Evolutionary conservation across 495 filamentous ascomycete species (phyloP).

Genomic region (Aspergillus conjunctus): DNA sequence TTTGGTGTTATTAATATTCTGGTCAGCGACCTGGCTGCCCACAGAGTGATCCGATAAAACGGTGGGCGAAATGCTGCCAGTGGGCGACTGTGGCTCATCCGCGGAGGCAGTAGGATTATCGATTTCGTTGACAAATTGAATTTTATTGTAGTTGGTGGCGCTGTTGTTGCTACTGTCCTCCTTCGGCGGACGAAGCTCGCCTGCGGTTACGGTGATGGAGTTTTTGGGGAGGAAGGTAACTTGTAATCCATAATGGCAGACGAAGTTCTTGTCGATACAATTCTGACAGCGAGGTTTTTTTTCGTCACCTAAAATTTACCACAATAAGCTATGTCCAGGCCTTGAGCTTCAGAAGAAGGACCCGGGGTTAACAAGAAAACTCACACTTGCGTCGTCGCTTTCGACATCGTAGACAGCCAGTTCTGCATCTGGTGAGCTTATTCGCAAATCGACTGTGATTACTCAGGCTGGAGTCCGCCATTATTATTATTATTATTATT

Average conservation of each 20-base stretch:
- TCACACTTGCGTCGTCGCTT: constrained; percentile 46
- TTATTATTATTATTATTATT: not conserved
- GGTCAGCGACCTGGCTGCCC: not conserved
- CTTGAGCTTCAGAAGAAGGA: not conserved
- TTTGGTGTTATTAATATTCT: not conserved
- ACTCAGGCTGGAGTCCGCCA: constrained; percentile 7
- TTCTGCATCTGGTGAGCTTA: constrained; percentile 40
- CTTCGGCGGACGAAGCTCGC: constrained; percentile 11
- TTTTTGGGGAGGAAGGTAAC: constrained; percentile 48
- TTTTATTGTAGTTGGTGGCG: constrained; percentile 6
- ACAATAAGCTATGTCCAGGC: constrained; percentile 6
- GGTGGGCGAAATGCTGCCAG: not conserved
- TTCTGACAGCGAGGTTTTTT: constrained; percentile 45
- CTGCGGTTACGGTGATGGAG: constrained; percentile 31
- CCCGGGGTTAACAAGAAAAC: constrained; percentile 3
- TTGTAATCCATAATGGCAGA: constrained; percentile 43
- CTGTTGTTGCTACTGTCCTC: not conserved
- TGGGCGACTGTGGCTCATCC: constrained; percentile 10
- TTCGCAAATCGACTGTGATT: constrained; percentile 4
- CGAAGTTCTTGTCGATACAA: constrained; percentile 41
- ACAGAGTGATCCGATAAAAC: not conserved
- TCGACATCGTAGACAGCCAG: constrained; percentile 49
- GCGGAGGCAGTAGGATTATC: not conserved
- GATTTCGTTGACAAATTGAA: constrained; percentile 30
- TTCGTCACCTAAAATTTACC: constrained; percentile 39